Evolutionary conservation across 352 stramenopile genomes (phyloP).

Genomic region (Pelagophyceae sp.): DNA sequence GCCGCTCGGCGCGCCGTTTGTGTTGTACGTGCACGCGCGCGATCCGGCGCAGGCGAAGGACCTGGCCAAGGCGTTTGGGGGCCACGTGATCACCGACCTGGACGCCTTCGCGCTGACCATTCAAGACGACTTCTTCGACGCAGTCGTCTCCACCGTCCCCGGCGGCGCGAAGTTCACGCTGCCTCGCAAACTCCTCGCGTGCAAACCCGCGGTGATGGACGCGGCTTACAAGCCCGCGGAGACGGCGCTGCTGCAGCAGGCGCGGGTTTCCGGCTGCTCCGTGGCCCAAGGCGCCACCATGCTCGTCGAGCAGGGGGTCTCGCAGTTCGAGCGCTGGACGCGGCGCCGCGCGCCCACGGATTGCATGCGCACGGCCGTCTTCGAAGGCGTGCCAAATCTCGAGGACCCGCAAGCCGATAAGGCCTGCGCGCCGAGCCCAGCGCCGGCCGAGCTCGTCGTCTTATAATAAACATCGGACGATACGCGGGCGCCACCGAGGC

Average conservation of each 20-base stretch:
- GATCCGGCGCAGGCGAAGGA: slow-evolving; percentile 78
- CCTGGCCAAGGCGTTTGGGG: slow-evolving; percentile 73
- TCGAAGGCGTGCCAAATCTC: slow-evolving; percentile 30
- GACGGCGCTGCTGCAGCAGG: slow-evolving; percentile 81
- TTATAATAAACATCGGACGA: too few relatives aligned
- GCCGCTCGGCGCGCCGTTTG: slow-evolving; percentile 25
- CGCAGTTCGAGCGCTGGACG: slow-evolving; percentile 90
- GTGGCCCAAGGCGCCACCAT: slow-evolving; percentile 93
- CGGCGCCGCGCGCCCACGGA: slow-evolving; percentile 47
- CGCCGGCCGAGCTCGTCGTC: too few relatives aligned
- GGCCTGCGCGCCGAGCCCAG: too few relatives aligned
- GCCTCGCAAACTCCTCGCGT: slow-evolving; percentile 42
- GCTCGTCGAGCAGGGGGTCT: slow-evolving; percentile 92
- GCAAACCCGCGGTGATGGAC: slow-evolving; percentile 78
- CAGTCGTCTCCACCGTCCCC: slow-evolving; percentile 91
- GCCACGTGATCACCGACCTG: slow-evolving; percentile 47
- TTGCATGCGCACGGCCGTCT: slow-evolving; percentile 60
- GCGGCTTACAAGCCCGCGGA: slow-evolving; percentile 93
- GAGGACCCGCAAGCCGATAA: too few relatives aligned
- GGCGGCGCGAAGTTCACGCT: slow-evolving; percentile 63
- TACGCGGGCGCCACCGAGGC: too few relatives aligned
- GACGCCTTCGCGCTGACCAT: slow-evolving; percentile 32
- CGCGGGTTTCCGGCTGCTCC: slow-evolving; percentile 59
- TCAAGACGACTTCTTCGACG: slow-evolving; percentile 48
- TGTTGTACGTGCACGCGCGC: slow-evolving; percentile 89